These are phyloP conservation scores for Stephanodiscus minutulus DNA, from an alignment of 108 stramenopile species.

Conservation along the genomic window DNA sequence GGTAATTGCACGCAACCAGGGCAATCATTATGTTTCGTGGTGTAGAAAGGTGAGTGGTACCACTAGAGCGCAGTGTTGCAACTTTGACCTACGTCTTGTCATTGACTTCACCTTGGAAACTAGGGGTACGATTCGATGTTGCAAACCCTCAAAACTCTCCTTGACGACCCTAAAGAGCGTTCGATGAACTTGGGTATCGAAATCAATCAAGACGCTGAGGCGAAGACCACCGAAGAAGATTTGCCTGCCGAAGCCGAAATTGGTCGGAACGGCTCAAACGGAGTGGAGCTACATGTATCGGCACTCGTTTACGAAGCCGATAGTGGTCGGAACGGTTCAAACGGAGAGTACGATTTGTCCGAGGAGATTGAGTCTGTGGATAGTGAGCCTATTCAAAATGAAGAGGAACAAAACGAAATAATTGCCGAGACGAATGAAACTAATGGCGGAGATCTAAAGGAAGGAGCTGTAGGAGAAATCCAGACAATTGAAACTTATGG, in stretches of 20 bases:
- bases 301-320: not conserved
- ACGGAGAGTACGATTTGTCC: not conserved
- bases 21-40: slow-evolving; percentile 5
- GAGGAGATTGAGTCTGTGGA: not conserved
- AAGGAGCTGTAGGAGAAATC: not conserved
- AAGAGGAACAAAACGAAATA: not conserved
- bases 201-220: not conserved
- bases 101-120: not conserved
- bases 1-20: slow-evolving; percentile 2
- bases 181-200: not conserved
- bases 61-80: not conserved
- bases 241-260: not conserved
- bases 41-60: not conserved
- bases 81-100: not conserved
- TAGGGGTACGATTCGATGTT: slow-evolving; percentile 17
- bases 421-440: too few relatives aligned
- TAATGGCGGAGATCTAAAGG: not conserved
- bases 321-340: too few relatives aligned
- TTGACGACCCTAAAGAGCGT: not conserved
- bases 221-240: not conserved
- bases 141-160: slow-evolving; percentile 13
- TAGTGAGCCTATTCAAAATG: not conserved
- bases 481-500: too few relatives aligned
- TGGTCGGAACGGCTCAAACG: not conserved
- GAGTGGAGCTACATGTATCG: too few relatives aligned